Percentiles rank a stretch among this genome's conserved stretches.
Conservation (phyloP, 805 yeast species). For the Zygosaccharomyces bailii region DNA sequence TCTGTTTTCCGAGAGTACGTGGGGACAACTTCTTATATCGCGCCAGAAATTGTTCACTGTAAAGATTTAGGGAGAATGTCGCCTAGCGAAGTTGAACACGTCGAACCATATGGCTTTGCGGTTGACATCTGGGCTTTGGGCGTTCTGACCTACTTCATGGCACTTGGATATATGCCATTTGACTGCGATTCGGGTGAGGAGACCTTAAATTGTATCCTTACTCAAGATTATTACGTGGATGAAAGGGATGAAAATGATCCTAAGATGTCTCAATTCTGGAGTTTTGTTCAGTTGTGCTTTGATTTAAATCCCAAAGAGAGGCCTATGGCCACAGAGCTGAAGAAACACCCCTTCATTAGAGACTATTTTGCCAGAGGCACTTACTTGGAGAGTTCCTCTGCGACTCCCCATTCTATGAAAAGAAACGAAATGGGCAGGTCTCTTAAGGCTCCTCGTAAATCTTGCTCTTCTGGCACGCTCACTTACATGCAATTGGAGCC, state of each 20-base stretch:
- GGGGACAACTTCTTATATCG: constrained; percentile 73
- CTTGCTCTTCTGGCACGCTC: constrained; percentile 15
- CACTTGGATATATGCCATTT: constrained; percentile 73
- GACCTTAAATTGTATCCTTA: constrained; percentile 58
- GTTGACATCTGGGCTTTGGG: constrained; percentile 80
- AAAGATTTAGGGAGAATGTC: constrained; percentile 29
- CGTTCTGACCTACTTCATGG: constrained; percentile 64
- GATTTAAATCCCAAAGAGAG: constrained; percentile 44
- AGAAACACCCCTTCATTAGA: constrained; percentile 43
- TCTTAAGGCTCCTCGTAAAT: constrained; percentile 24
- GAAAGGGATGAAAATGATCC: constrained; percentile 59
- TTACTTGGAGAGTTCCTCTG: constrained; percentile 3
- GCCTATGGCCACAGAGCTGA: constrained; percentile 43
- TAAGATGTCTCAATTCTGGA: constrained; percentile 44
- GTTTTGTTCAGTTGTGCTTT: constrained; percentile 56
- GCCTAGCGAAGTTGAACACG: constrained; percentile 14
- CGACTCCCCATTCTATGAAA: constrained; percentile 11
- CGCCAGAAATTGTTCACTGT: constrained; percentile 61
- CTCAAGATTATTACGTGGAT: constrained; percentile 57
- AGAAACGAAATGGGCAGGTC: constrained; percentile 26
- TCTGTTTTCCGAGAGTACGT: constrained; percentile 45
- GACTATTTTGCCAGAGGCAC: constrained; percentile 22
- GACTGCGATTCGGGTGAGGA: constrained; percentile 70
- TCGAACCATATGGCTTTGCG: constrained; percentile 47
- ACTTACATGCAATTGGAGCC: constrained; percentile 9